Evolutionary conservation across 345 rosid species (phyloP).

Genomic region (Nasturtium officinale): DNA sequence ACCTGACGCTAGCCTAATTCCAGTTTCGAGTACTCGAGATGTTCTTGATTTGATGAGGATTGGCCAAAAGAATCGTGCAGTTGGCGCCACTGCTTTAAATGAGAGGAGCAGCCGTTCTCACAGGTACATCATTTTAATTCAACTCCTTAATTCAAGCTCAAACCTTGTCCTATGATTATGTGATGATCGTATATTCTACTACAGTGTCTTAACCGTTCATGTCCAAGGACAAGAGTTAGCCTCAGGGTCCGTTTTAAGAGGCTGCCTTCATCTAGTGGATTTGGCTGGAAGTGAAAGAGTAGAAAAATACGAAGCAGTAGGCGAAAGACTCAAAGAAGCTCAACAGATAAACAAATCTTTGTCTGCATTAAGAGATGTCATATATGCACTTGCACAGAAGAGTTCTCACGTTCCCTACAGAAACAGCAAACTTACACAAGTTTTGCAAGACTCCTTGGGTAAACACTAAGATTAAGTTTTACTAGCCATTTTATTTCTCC

Average conservation of each 20-base stretch:
- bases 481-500: neutral
- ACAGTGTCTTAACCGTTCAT: slow-evolving; percentile 91
- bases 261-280: slow-evolving; percentile 95
- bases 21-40: slow-evolving; percentile 79
- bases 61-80: slow-evolving; percentile 92
- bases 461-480: slow-evolving; percentile 14
- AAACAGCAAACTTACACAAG: slow-evolving; percentile 98
- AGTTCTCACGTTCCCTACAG: slow-evolving; percentile 89
- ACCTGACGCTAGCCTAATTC: slow-evolving; percentile 91
- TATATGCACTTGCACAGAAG: slow-evolving; percentile 95
- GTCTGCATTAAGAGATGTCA: slow-evolving; percentile 95
- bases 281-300: slow-evolving; percentile 99
- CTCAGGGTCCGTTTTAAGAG: slow-evolving; percentile 80
- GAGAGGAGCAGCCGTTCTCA: slow-evolving; percentile 98
- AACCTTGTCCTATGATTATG: neutral
- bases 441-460: slow-evolving; percentile 94
- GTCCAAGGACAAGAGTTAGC: slow-evolving; percentile 83
- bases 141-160: neutral
- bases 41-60: slow-evolving; percentile 92
- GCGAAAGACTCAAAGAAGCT: slow-evolving; percentile 97
- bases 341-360: slow-evolving; percentile 92
- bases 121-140: slow-evolving; percentile 46
- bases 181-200: neutral
- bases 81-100: slow-evolving; percentile 95
- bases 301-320: slow-evolving; percentile 93